These are phyloP conservation scores for Martiniozyma abietophila DNA, from an alignment of 805 yeast genomes.

Conservation along the genomic window DNA sequence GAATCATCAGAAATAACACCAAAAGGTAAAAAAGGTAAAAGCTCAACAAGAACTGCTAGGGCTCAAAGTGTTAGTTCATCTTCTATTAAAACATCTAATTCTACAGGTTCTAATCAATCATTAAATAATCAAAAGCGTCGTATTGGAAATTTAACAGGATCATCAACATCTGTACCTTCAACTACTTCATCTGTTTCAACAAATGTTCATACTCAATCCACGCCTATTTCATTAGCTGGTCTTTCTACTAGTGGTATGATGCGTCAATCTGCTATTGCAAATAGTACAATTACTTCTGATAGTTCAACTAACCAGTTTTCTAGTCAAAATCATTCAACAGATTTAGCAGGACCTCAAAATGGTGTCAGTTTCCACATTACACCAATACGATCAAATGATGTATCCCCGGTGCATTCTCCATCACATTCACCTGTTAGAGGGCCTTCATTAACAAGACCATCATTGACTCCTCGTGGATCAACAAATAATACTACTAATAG, in stretches of 20 bases:
- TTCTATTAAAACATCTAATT: constrained; percentile 8
- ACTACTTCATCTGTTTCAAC: too few relatives aligned
- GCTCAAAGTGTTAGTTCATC: too few relatives aligned
- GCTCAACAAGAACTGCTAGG: neutral
- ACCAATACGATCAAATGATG: constrained; percentile 22
- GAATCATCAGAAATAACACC: too few relatives aligned
- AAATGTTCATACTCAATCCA: too few relatives aligned
- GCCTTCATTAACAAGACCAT: constrained; percentile 15
- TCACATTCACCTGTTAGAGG: constrained; percentile 11
- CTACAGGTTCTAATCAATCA: constrained; percentile 13
- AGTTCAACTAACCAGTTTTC: neutral
- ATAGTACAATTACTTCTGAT: constrained; percentile 1
- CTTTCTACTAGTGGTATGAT: too few relatives aligned
- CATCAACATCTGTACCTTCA: too few relatives aligned
- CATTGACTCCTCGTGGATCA: constrained; percentile 13
- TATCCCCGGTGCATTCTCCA: constrained; percentile 16
- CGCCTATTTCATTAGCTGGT: too few relatives aligned
- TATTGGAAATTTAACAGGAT: too few relatives aligned
- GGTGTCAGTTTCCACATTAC: constrained; percentile 23
- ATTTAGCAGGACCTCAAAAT: too few relatives aligned
- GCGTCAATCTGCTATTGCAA: constrained; percentile 8
- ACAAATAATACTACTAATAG: constrained; percentile 14
- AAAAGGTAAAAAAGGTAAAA: too few relatives aligned
- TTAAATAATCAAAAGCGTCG: too few relatives aligned
- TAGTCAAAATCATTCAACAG: too few relatives aligned